These are phyloP conservation scores for Globisporangium uncinulatum DNA, from an alignment of 352 stramenopile genomes.

Conservation along the genomic window DNA sequence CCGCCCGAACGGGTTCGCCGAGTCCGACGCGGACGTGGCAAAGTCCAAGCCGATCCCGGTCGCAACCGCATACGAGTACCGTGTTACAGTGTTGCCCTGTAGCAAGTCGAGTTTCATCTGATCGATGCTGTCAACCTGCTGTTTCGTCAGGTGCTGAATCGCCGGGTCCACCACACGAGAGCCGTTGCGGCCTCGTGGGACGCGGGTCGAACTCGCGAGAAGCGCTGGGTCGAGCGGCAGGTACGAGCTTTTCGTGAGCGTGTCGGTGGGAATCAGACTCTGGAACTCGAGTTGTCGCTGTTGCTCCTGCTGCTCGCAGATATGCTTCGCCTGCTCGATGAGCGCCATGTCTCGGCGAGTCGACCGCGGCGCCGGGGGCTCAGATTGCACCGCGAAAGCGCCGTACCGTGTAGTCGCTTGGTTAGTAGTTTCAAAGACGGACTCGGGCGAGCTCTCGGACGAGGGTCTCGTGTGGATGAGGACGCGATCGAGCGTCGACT, in stretches of 20 bases:
- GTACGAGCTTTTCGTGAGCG: constrained; percentile 33
- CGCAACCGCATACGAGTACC: constrained; percentile 62
- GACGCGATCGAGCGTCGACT: constrained; percentile 48
- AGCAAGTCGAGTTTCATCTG: constrained; percentile 57
- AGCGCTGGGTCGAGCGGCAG: constrained; percentile 26
- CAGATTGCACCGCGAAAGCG: constrained; percentile 27
- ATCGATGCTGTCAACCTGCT: constrained; percentile 69
- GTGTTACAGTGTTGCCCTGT: constrained; percentile 35
- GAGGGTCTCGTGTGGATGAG: constrained; percentile 26
- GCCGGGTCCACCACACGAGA: constrained; percentile 37
- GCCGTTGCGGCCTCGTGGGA: constrained; percentile 54
- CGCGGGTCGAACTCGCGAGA: constrained; percentile 23
- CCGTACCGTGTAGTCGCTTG: constrained; percentile 48
- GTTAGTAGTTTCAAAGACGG: constrained; percentile 47
- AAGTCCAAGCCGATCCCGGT: constrained; percentile 58
- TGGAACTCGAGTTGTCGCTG: constrained; percentile 23
- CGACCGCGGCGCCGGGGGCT: constrained; percentile 27
- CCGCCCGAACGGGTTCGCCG: constrained; percentile 49
- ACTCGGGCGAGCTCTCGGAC: constrained; percentile 1
- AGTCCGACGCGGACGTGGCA: constrained; percentile 40
- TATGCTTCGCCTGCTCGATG: constrained; percentile 28
- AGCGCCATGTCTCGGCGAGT: constrained; percentile 40
- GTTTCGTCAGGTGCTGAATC: constrained; percentile 58
- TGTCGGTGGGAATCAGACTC: constrained; percentile 15
- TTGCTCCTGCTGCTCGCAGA: constrained; percentile 27